Percentiles rank a stretch among this genome's conserved stretches.
phyloP scores from a whole-genome alignment of 2,329 filamentous ascomycete genomes.

The Neophaeococcomyces aloes region DNA sequence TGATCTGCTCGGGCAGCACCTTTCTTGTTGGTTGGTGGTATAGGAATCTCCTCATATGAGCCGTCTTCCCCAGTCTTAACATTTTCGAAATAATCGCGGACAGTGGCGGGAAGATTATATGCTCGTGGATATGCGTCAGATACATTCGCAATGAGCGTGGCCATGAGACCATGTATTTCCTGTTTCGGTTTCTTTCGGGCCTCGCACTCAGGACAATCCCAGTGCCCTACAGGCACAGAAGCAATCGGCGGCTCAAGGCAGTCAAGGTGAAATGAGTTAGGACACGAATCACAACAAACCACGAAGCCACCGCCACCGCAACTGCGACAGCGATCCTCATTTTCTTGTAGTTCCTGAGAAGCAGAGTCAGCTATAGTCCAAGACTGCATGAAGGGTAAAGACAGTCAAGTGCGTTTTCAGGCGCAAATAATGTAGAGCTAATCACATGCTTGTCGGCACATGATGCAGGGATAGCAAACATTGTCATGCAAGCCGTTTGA shows the following conservation, averaged over 20 bases:
- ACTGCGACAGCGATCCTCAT: constrained; percentile 80
- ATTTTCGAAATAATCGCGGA: constrained; percentile 69
- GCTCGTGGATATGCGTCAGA: constrained; percentile 60
- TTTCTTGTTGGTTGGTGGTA: constrained; percentile 23
- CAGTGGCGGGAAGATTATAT: constrained; percentile 58
- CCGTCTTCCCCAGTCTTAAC: constrained; percentile 67
- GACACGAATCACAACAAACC: constrained; percentile 88
- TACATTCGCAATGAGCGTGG: constrained; percentile 53
- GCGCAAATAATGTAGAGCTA: not conserved
- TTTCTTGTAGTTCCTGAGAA: constrained; percentile 43
- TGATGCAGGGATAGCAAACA: not conserved
- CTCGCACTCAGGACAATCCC: constrained; percentile 70
- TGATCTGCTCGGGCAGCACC: constrained; percentile 25
- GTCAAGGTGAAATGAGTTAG: constrained; percentile 77
- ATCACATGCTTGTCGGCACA: not conserved
- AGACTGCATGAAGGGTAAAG: constrained; percentile 1
- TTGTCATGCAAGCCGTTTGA: not conserved
- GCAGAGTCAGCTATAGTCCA: constrained; percentile 1
- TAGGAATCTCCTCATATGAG: constrained; percentile 61
- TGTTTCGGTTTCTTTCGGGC: constrained; percentile 33
- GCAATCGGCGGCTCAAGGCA: constrained; percentile 75
- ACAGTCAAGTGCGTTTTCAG: not conserved
- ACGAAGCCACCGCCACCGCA: constrained; percentile 77
- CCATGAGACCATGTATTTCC: constrained; percentile 33
- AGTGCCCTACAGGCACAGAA: constrained; percentile 55